phyloP scores from a whole-genome alignment of 164 flowering plant species.

The grape (Vitis vinifera) region DNA sequence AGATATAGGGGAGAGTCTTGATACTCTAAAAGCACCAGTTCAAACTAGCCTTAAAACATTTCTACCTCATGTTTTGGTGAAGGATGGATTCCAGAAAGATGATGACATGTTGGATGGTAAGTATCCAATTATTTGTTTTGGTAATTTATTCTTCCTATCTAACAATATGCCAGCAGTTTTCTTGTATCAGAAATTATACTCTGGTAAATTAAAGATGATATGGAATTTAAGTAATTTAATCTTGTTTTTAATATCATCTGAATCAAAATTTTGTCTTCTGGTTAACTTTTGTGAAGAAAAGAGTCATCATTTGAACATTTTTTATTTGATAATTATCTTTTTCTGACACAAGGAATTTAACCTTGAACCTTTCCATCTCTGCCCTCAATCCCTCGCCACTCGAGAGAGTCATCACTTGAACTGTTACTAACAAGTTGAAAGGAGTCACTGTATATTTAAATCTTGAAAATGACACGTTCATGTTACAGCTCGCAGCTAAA shows the following conservation, averaged over 20 bases:
- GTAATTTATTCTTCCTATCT: neutral
- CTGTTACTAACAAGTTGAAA: no score
- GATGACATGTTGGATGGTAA: slow-evolving; percentile 16
- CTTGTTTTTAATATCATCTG: neutral
- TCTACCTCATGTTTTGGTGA: slow-evolving; percentile 18
- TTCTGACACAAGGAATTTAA: no score
- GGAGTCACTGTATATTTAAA: neutral
- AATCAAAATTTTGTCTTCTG: neutral
- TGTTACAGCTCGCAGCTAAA: neutral
- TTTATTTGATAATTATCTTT: neutral
- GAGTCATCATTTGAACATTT: neutral
- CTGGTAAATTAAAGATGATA: neutral
- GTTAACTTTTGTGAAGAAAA: neutral
- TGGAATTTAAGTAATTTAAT: neutral
- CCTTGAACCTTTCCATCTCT: no score
- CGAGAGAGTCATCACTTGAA: no score
- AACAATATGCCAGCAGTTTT: neutral
- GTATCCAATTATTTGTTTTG: slow-evolving; percentile 5
- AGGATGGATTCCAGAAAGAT: slow-evolving; percentile 13
- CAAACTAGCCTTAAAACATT: slow-evolving; percentile 6
- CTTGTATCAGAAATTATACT: neutral
- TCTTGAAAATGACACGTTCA: neutral
- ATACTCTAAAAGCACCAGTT: slow-evolving; percentile 10
- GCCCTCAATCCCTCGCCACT: no score
- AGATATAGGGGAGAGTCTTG: slow-evolving; percentile 9